Evolutionary conservation across 1,284 basidiomycete genomes (phyloP).

Genomic region (Phellopilus nigrolimitatus): DNA sequence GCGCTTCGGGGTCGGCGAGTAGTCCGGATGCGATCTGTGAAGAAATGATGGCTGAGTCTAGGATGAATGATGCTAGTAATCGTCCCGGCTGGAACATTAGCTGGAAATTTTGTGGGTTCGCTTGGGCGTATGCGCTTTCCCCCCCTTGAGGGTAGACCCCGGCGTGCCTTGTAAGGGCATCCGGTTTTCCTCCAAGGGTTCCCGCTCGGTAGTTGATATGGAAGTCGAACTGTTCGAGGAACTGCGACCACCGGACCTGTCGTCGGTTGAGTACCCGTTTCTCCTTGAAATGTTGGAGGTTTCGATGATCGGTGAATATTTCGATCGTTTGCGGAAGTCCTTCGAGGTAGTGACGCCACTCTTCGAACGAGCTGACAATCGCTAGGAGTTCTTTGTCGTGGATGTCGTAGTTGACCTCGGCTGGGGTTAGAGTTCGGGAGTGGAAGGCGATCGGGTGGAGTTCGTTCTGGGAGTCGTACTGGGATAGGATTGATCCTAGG

Average conservation of each 20-base stretch:
- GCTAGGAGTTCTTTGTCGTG: constrained; percentile 37
- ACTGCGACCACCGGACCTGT: constrained; percentile 30
- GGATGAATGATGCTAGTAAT: no score
- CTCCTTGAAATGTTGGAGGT: constrained; percentile 28
- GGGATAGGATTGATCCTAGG: constrained; percentile 23
- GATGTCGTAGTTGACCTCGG: constrained; percentile 34
- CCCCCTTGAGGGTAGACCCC: constrained; percentile 21
- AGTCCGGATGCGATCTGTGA: no score
- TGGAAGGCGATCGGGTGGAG: constrained; percentile 28
- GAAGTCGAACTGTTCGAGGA: constrained; percentile 26
- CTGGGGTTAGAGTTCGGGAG: constrained; percentile 24
- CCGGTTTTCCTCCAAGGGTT: constrained; percentile 26
- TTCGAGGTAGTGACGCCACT: constrained; percentile 31
- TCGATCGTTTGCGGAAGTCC: constrained; percentile 23
- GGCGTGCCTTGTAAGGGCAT: constrained; percentile 27
- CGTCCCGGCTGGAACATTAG: no score
- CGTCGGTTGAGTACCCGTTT: constrained; percentile 24
- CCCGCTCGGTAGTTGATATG: constrained; percentile 28
- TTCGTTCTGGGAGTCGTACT: constrained; percentile 10
- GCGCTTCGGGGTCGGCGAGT: no score
- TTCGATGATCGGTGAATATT: constrained; percentile 30
- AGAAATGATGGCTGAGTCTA: no score
- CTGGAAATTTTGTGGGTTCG: no score
- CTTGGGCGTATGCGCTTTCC: no score
- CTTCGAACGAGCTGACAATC: constrained; percentile 28